phyloP scores from a whole-genome alignment of 1,284 basidiomycete genomes.

The Trametes pubescens region DNA sequence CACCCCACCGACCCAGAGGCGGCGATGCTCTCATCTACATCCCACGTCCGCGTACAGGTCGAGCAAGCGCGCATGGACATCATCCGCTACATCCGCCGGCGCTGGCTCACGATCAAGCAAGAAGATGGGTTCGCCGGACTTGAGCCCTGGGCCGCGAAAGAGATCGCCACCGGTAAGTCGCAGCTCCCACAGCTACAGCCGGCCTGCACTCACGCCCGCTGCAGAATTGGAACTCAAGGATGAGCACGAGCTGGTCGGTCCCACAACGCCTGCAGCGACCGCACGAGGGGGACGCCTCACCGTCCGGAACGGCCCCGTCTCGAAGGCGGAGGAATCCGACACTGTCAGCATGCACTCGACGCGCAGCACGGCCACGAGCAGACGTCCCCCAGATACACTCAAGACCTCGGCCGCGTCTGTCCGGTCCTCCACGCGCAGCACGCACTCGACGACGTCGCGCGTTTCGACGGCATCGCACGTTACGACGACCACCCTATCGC shows the following conservation, averaged over 20 bases:
- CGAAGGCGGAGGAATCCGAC: constrained; percentile 48
- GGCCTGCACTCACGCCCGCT: constrained; percentile 8
- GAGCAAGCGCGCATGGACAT: constrained; percentile 78
- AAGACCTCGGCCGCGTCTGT: constrained; percentile 51
- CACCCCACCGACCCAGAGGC: constrained; percentile 65
- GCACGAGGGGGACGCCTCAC: constrained; percentile 29
- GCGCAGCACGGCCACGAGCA: constrained; percentile 59
- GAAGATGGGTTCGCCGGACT: constrained; percentile 84
- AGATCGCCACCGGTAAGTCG: constrained; percentile 81
- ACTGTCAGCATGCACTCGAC: constrained; percentile 59
- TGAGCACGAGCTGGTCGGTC: constrained; percentile 71
- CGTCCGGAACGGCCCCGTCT: constrained; percentile 30
- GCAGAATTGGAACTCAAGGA: constrained; percentile 79
- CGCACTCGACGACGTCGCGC: constrained; percentile 45
- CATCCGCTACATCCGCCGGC: constrained; percentile 68
- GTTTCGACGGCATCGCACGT: constrained; percentile 42
- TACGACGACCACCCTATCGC: constrained; percentile 37
- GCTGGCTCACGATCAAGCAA: constrained; percentile 81
- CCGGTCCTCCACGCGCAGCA: constrained; percentile 55
- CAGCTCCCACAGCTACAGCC: background rate
- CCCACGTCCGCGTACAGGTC: constrained; percentile 70
- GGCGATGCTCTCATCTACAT: constrained; percentile 70
- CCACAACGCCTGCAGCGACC: constrained; percentile 33
- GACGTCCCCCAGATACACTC: constrained; percentile 31
- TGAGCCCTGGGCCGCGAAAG: constrained; percentile 88